These are phyloP conservation scores for Colletotrichum abscissum DNA, from an alignment of 2,329 filamentous ascomycete species.

Conservation along the genomic window DNA sequence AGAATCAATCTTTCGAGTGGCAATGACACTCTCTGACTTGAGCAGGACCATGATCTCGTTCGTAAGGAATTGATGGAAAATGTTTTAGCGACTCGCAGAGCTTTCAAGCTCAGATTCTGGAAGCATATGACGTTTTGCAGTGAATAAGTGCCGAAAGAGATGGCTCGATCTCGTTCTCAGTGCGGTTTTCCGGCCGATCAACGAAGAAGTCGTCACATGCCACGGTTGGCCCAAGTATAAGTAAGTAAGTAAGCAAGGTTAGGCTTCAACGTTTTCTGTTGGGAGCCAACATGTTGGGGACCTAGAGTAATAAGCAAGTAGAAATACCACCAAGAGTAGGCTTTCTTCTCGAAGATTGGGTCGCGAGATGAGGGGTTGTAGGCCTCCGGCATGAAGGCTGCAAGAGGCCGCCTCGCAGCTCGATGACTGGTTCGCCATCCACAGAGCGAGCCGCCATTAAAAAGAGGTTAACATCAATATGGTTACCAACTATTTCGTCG, in stretches of 20 bases:
- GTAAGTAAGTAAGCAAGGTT: conserved; percentile 7
- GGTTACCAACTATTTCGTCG: too few relatives aligned
- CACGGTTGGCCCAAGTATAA: neutral
- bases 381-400: conserved; percentile 25
- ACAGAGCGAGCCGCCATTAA: neutral
- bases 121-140: neutral
- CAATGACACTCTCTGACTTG: neutral
- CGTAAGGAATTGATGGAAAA: too few relatives aligned
- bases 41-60: too few relatives aligned
- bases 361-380: neutral
- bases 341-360: conserved; percentile 2
- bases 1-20: neutral
- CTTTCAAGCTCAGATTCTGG: neutral
- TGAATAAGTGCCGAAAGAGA: neutral
- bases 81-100: neutral
- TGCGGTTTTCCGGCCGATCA: neutral
- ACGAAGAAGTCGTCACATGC: conserved; percentile 12
- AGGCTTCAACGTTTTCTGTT: conserved; percentile 2
- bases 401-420: neutral
- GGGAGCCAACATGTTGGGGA: neutral
- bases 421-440: neutral
- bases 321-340: conserved; percentile 9
- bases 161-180: neutral
- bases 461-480: neutral
- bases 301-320: neutral